Evolutionary conservation across 177 flowering plant genomes (phyloP).

Genomic region (Vitis hybrid): DNA sequence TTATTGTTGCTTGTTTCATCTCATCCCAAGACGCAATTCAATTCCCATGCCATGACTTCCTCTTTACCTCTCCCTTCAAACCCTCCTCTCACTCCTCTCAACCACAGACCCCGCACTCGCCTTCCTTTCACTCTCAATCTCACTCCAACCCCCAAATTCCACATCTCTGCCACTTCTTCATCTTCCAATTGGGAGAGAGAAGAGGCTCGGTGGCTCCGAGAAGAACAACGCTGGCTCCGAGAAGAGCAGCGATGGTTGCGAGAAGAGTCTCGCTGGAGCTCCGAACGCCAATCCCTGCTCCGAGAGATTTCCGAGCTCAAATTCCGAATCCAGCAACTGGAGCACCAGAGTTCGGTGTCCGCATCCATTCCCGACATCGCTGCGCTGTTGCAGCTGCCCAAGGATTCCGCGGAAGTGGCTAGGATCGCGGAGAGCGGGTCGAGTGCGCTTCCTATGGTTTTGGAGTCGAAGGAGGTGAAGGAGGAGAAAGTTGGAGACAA

Average conservation of each 20-base stretch:
- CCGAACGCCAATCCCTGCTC: conserved; percentile 62
- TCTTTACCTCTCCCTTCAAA: no score
- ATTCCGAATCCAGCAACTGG: conserved; percentile 49
- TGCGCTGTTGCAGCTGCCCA: conserved; percentile 18
- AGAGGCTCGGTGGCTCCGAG: conserved; percentile 35
- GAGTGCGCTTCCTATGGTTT: conserved; percentile 27
- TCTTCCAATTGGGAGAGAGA: conserved; percentile 7
- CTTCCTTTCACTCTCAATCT: no score
- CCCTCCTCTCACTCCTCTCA: no score
- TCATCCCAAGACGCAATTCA: no score
- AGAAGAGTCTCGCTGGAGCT: conserved; percentile 67
- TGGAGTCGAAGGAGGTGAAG: conserved; percentile 33
- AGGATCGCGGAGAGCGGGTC: conserved; percentile 38
- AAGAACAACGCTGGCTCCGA: conserved; percentile 63
- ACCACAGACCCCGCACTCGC: no score
- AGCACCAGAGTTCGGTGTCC: conserved; percentile 27
- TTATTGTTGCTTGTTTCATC: no score
- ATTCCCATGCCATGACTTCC: no score
- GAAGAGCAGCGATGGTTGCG: conserved; percentile 74
- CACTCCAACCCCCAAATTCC: no score
- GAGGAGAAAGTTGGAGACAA: conserved; percentile 17
- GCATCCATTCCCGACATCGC: conserved; percentile 32
- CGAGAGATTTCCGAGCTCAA: conserved; percentile 46
- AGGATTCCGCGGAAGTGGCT: not conserved
- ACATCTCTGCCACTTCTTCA: no score